Evolutionary conservation across 1,284 basidiomycete species (phyloP), one percentile per base, ranked within the genome.

Genomic region (Irpex sp.): DNA sequence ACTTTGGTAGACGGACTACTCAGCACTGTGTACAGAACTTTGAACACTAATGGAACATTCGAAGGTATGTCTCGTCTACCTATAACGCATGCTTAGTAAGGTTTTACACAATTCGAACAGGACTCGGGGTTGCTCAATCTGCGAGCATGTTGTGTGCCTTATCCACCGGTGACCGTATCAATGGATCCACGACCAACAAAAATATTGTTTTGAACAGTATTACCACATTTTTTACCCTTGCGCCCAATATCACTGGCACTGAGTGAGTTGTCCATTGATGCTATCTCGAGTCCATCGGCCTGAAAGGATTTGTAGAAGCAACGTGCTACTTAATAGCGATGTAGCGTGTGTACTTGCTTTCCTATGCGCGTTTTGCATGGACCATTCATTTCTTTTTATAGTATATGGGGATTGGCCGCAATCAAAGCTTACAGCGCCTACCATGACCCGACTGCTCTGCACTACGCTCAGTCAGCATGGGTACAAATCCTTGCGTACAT

Each of bases 351-450:
- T 44, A 26, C 17, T 58, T 17, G 31, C 36, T 36, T 37, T 13
- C 13, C 57, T 37, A 17, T 13, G 11, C 58, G 37, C 17, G 6
- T 11, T 34, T 17, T 59, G 11, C 19, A 15, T 44, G 11, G 8
- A 9, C 40, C 40, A 34, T 44, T 44, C 36, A 15, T 11, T 44
- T 2, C 19, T n/a, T 44, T 44, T 9, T 11, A 15, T 15, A 44
- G 40, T 15, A 44, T 37, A 8, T 56, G 52, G 26, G 60, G 60
- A 2, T 40, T 61, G 34, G 51, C 52, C 37, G 60, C 60, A 11
- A 56, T 61, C 7, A 37, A 55, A n/a, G 21, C 52, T 38, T 56
- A 61, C 36, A 13, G 31, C 6, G 36, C 60, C 5, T 61, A 61
- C 36, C 8, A 56, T 8, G 60, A 61, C 37, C 21, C 49, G 7